phyloP scores from a whole-genome alignment of 2,329 filamentous ascomycete genomes.

The Fusarium lyarnte region DNA sequence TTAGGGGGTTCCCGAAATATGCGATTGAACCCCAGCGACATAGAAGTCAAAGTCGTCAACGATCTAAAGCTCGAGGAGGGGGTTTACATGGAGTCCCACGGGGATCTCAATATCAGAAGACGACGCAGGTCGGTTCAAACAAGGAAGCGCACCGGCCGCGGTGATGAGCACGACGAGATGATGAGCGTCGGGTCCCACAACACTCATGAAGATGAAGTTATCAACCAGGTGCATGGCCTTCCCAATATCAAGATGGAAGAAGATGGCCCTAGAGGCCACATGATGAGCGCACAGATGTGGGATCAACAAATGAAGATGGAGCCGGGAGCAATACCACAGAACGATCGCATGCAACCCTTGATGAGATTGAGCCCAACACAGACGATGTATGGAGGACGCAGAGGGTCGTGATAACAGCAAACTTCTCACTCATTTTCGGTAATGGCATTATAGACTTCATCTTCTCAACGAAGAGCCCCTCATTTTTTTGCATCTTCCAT shows the following conservation, averaged over 20 bases:
- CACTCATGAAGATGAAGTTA: constrained; percentile 48
- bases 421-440: constrained; percentile 17
- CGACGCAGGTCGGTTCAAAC: constrained; percentile 53
- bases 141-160: constrained; percentile 42
- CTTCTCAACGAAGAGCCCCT: constrained; percentile 48
- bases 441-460: constrained; percentile 45
- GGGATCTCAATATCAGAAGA: constrained; percentile 50
- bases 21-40: constrained; percentile 60
- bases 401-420: constrained; percentile 24
- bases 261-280: constrained; percentile 31
- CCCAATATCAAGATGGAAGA: constrained; percentile 43
- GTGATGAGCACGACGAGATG: constrained; percentile 51
- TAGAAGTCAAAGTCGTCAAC: constrained; percentile 60
- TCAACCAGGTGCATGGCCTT: constrained; percentile 46
- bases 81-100: constrained; percentile 52
- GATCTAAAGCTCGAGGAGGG: constrained; percentile 54
- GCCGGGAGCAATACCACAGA: constrained; percentile 30
- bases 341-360: constrained; percentile 36
- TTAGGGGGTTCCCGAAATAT: constrained; percentile 59
- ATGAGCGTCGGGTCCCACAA: constrained; percentile 49
- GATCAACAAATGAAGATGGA: constrained; percentile 46
- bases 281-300: constrained; percentile 47
- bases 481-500: constrained; percentile 29
- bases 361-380: constrained; percentile 37
- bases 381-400: constrained; percentile 37